Conservation (phyloP, 306 rosid genomes). For the Urtica urens region DNA sequence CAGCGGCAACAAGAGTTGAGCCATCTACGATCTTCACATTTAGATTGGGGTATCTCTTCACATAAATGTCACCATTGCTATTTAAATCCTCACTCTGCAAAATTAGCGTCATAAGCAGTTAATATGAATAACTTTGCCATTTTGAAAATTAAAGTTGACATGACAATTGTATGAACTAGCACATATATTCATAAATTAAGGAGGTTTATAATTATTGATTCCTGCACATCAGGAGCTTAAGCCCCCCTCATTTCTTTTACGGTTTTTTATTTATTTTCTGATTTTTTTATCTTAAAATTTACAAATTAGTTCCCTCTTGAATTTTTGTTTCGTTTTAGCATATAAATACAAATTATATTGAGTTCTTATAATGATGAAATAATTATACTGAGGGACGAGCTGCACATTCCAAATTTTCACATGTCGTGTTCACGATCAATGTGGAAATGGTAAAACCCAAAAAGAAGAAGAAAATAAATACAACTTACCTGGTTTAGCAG, state of each 20-base stretch:
- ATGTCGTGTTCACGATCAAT: not conserved
- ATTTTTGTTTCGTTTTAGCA: no score
- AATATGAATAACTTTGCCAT: no score
- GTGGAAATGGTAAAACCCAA: not conserved
- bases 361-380: not conserved
- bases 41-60: constrained; percentile 34
- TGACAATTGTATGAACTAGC: not conserved
- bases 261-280: no score
- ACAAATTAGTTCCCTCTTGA: no score
- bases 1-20: constrained; percentile 47
- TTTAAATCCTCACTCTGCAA: constrained; percentile 51
- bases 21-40: constrained; percentile 66
- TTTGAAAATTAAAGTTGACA: no score
- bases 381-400: not conserved
- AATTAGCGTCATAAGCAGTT: not conserved
- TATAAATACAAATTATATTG: no score
- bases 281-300: no score
- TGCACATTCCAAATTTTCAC: not conserved
- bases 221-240: no score
- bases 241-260: no score
- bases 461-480: not conserved
- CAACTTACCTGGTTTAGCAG: constrained; percentile 30
- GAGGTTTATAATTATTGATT: no score
- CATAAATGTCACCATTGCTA: constrained; percentile 41
- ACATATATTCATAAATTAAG: not conserved